Evolutionary conservation across 2,329 filamentous ascomycete genomes (phyloP).

Genomic region (Acephala macrosclerotiorum): DNA sequence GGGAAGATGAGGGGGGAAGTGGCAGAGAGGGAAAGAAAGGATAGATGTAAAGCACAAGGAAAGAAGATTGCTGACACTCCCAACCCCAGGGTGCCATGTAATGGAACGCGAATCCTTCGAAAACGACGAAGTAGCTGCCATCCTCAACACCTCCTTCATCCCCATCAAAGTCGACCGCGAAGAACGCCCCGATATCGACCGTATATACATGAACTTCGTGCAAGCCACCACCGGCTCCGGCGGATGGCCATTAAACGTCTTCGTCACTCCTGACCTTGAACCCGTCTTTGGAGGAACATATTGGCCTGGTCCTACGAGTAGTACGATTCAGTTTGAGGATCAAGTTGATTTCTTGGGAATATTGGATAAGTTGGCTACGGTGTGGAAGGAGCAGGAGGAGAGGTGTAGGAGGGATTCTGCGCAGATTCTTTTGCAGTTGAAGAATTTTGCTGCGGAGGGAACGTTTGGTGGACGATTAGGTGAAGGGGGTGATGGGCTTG

Average conservation of each 20-base stretch:
- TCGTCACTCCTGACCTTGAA: constrained; percentile 90
- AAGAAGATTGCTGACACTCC: background rate
- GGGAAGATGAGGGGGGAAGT: background rate
- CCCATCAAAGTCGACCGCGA: constrained; percentile 94
- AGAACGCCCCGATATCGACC: constrained; percentile 91
- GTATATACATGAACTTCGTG: constrained; percentile 98
- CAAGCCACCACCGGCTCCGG: constrained; percentile 90
- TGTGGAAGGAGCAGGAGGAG: constrained; percentile 86
- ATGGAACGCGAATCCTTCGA: constrained; percentile 94
- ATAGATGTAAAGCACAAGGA: background rate
- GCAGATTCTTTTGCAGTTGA: constrained; percentile 80
- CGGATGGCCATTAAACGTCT: constrained; percentile 97
- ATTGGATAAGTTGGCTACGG: constrained; percentile 75
- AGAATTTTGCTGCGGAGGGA: constrained; percentile 89
- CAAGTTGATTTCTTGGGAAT: constrained; percentile 85
- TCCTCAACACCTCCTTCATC: constrained; percentile 88
- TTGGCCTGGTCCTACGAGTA: constrained; percentile 69
- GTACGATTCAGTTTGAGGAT: constrained; percentile 53
- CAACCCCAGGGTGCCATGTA: constrained; percentile 75
- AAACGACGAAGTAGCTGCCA: constrained; percentile 77
- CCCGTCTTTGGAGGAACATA: constrained; percentile 97
- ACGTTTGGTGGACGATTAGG: constrained; percentile 59
- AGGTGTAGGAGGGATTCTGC: constrained; percentile 83
- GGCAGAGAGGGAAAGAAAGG: background rate
- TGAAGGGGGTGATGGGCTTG: constrained; percentile 71